Conservation (phyloP, 1,284 basidiomycete species). For the Cryptococcus sp. region DNA sequence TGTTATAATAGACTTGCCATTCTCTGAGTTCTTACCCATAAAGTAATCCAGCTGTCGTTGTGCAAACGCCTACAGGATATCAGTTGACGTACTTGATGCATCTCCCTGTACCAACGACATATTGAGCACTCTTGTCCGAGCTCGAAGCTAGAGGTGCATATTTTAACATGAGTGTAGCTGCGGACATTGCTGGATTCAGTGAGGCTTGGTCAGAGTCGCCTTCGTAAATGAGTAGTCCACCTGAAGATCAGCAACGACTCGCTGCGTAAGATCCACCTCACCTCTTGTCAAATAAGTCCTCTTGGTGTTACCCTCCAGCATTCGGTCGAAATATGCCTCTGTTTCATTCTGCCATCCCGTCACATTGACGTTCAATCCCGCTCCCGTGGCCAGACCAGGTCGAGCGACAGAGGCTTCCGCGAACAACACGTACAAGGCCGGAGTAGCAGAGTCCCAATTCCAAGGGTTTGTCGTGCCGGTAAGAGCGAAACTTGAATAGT, state of each 20-base stretch:
- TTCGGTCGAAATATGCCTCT: constrained; percentile 70
- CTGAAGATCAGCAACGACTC: constrained; percentile 44
- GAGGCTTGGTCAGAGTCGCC: constrained; percentile 74
- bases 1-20: constrained; percentile 4
- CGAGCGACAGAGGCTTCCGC: constrained; percentile 47
- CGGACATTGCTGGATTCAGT: constrained; percentile 79
- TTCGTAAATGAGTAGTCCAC: constrained; percentile 64
- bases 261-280: too few species aligned
- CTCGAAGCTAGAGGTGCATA: constrained; percentile 70
- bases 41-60: constrained; percentile 72
- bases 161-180: constrained; percentile 71
- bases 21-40: constrained; percentile 54
- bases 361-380: constrained; percentile 53
- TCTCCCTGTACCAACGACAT: constrained; percentile 3
- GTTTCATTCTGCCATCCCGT: constrained; percentile 65
- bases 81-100: constrained; percentile 7
- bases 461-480: constrained; percentile 59
- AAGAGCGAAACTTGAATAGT: constrained; percentile 60
- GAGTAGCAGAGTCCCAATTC: constrained; percentile 83
- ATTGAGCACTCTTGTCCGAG: constrained; percentile 56
- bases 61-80: constrained; percentile 57
- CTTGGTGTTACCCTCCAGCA: constrained; percentile 58
- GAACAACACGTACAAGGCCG: constrained; percentile 70
- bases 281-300: constrained; percentile 56
- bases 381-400: constrained; percentile 58